Percentiles rank a stretch among this genome's conserved stretches.
Conservation (phyloP, 768 basidiomycete genomes). For the Candolleomyces efflorescens region DNA sequence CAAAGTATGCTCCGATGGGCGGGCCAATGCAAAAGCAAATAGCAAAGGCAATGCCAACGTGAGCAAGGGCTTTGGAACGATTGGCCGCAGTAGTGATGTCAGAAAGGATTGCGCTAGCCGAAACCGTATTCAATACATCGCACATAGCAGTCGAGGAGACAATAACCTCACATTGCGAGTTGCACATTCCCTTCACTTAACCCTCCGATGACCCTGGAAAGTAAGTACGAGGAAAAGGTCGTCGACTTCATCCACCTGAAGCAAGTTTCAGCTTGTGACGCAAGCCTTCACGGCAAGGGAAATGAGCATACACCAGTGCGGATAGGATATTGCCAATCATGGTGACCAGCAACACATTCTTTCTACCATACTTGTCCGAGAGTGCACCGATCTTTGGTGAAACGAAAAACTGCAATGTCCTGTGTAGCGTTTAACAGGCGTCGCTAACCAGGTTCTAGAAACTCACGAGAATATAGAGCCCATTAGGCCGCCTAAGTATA, state of each 20-base stretch:
- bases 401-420: constrained; percentile 79
- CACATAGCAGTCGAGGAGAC: background rate
- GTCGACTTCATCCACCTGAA: constrained; percentile 86
- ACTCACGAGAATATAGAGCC: constrained; percentile 90
- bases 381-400: constrained; percentile 79
- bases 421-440: constrained; percentile 20
- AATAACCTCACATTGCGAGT: constrained; percentile 72
- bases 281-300: background rate
- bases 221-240: constrained; percentile 83
- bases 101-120: constrained; percentile 80
- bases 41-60: constrained; percentile 95
- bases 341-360: constrained; percentile 72
- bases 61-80: constrained; percentile 81
- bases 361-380: constrained; percentile 89
- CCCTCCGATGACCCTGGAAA: constrained; percentile 89
- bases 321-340: constrained; percentile 95
- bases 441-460: constrained; percentile 9
- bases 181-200: constrained; percentile 98
- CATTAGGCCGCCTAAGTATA: constrained; percentile 70
- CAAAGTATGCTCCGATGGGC: constrained; percentile 94
- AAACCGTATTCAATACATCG: background rate
- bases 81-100: constrained; percentile 81
- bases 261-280: background rate
- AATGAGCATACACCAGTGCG: constrained; percentile 67
- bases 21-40: constrained; percentile 93